phyloP scores from a whole-genome alignment of 495 filamentous ascomycete genomes.

The Friedmanniomyces simplex region DNA sequence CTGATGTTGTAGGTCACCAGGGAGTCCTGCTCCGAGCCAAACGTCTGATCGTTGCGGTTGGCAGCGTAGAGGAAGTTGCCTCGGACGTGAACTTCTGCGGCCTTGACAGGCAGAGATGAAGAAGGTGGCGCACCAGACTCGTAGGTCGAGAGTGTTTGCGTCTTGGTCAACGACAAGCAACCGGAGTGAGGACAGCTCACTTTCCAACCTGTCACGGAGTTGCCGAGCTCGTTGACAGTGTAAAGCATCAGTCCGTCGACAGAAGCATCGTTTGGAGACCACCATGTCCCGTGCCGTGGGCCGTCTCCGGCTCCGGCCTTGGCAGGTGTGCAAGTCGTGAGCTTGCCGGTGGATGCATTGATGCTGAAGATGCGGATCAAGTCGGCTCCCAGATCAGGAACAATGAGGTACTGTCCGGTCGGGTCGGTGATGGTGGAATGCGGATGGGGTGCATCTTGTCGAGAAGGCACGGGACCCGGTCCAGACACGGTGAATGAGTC shows the following conservation, averaged over 20 bases:
- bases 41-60: slow-evolving; percentile 46
- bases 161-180: slow-evolving; percentile 18
- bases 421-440: slow-evolving; percentile 30
- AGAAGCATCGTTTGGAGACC: slow-evolving; percentile 5
- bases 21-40: slow-evolving; percentile 33
- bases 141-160: slow-evolving; percentile 16
- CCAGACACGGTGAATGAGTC: slow-evolving; percentile 17
- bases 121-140: slow-evolving; percentile 27
- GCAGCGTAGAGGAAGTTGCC: slow-evolving; percentile 48
- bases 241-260: slow-evolving; percentile 11
- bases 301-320: slow-evolving; percentile 19
- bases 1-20: slow-evolving; percentile 30
- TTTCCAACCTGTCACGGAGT: slow-evolving; percentile 23
- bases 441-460: slow-evolving; percentile 23
- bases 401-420: slow-evolving; percentile 26
- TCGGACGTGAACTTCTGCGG: slow-evolving; percentile 39
- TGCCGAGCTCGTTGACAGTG: slow-evolving; percentile 24
- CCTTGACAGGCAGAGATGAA: not conserved
- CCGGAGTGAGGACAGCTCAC: slow-evolving; percentile 19
- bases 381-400: slow-evolving; percentile 30
- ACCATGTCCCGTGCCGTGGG: slow-evolving; percentile 30
- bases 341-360: slow-evolving; percentile 15
- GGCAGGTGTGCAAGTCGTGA: slow-evolving; percentile 15
- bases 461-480: slow-evolving; percentile 20
- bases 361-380: slow-evolving; percentile 24